A percentile compares a stretch with the other conserved stretches of the same genome.
Conservation (phyloP, 2,329 filamentous ascomycete species). For the Diaporthe australafricana region DNA sequence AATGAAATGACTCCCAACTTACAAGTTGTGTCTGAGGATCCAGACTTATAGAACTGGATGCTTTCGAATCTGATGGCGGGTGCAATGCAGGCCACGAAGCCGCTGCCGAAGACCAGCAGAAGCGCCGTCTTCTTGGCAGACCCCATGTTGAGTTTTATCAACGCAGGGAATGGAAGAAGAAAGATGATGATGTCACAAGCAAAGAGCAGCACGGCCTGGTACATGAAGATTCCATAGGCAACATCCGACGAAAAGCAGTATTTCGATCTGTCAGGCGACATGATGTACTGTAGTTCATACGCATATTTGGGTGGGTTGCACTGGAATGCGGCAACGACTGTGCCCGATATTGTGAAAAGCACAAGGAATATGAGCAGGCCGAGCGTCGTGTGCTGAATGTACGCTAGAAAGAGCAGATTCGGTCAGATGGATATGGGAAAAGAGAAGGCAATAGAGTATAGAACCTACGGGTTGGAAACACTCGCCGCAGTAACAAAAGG, state of each 20-base stretch:
- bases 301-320: constrained; percentile 37
- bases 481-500: constrained; percentile 27
- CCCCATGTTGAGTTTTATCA: constrained; percentile 31
- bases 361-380: constrained; percentile 33
- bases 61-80: constrained; percentile 33
- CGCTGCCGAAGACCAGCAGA: constrained; percentile 33
- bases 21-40: constrained; percentile 32
- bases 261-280: constrained; percentile 30
- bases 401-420: constrained; percentile 4
- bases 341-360: constrained; percentile 35
- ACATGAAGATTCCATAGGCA: constrained; percentile 33
- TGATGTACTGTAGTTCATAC: constrained; percentile 31
- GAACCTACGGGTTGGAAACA: constrained; percentile 31
- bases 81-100: constrained; percentile 35
- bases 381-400: constrained; percentile 31
- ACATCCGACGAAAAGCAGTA: constrained; percentile 32
- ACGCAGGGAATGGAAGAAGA: constrained; percentile 27
- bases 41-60: constrained; percentile 32
- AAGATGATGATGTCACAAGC: constrained; percentile 34
- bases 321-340: constrained; percentile 31
- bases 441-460: background rate
- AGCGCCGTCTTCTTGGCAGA: constrained; percentile 24
- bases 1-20: background rate
- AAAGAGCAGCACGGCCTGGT: constrained; percentile 33
- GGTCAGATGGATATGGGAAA: background rate